Percentiles rank a stretch among this genome's conserved stretches.
These are phyloP conservation scores for Fraxinus quadrangulata DNA, from an alignment of 257 asterid species.

Conservation along the genomic window DNA sequence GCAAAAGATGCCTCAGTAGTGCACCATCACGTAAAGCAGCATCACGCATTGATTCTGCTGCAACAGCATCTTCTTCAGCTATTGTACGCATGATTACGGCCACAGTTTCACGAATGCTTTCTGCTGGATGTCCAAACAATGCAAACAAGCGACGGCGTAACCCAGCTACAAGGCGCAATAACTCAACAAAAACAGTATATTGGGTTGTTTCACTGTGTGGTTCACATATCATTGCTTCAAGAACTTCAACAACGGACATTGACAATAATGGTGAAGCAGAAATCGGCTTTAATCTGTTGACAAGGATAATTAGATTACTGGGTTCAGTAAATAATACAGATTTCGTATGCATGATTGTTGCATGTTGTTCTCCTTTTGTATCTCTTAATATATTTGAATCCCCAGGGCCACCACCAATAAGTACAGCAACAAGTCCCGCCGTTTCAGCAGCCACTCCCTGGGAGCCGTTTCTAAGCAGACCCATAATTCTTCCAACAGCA, in stretches of 20 bases:
- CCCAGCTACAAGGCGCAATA: slow-evolving; percentile 95
- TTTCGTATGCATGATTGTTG: slow-evolving; percentile 90
- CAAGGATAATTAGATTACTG: slow-evolving; percentile 73
- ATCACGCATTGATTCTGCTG: slow-evolving; percentile 99
- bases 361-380: slow-evolving; percentile 94
- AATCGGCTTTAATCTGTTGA: slow-evolving; percentile 83
- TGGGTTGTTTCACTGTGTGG: slow-evolving; percentile 97
- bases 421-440: slow-evolving; percentile 84
- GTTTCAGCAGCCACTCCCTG: slow-evolving; percentile 95
- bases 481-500: slow-evolving; percentile 96
- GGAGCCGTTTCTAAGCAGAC: slow-evolving; percentile 94
- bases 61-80: slow-evolving; percentile 99
- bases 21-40: slow-evolving; percentile 99
- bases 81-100: slow-evolving; percentile 98
- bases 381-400: slow-evolving; percentile 67
- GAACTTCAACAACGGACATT: slow-evolving; percentile 92
- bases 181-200: slow-evolving; percentile 87
- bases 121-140: slow-evolving; percentile 96
- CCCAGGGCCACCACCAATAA: slow-evolving; percentile 98
- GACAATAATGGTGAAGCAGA: slow-evolving; percentile 93
- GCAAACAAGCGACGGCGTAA: slow-evolving; percentile 96
- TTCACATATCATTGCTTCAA: slow-evolving; percentile 96
- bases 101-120: slow-evolving; percentile 88
- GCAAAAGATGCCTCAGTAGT: slow-evolving; percentile 85
- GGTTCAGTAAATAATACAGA: slow-evolving; percentile 85